Evolutionary conservation across 2,329 filamentous ascomycete genomes (phyloP), one percentile per base, ranked within the genome.

Genomic region (Beauveria scarabaeidicola): DNA sequence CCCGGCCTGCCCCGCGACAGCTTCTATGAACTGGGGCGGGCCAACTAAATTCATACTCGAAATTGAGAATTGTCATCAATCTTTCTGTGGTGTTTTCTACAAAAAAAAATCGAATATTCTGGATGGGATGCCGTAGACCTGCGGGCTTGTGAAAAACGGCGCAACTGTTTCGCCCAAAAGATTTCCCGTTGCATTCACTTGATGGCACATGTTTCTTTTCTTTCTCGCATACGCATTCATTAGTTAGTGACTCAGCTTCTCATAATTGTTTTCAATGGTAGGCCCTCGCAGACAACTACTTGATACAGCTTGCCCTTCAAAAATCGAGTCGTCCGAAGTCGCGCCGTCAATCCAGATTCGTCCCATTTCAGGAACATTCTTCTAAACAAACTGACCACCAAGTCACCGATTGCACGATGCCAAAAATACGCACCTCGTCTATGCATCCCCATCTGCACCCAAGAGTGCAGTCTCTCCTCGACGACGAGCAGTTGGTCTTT

Each of bases 381-480:
- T 15, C 32, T 6, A 6, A 27, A 19, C 9, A 52, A 19, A 36
- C 2, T 38, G 5, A 36, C 5, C 13, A 13, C 11, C 11, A 36
- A 11, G 11, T 36, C 32, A 15, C 5, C 32, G 1, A 36, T 15
- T 36, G 11, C 11, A 15, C n/a, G 1, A 58, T 58, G 55, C 1
- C 46, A 1, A 38, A 23, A n/a, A 8, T 41, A 10, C 21, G 23
- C 23, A 13, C 2, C 15, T 68, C 63, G 62, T 66, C 64, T 9
- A 63, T 69, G 62, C 65, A 62, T 17, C 64, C 65, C 1, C 5
- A 60, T 0, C 32, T 67, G 1, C 63, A 70, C 36, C 38, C 56
- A 5, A 9, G 47, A 2, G 64, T 69, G 2, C 46, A 59, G 8
- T 23, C 23, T 0, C 44, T 63, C 3, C 63, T 70, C 0, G 32